Evolutionary conservation across 75 land plant species (phyloP).

Genomic region (Ceratopteris richardii): DNA sequence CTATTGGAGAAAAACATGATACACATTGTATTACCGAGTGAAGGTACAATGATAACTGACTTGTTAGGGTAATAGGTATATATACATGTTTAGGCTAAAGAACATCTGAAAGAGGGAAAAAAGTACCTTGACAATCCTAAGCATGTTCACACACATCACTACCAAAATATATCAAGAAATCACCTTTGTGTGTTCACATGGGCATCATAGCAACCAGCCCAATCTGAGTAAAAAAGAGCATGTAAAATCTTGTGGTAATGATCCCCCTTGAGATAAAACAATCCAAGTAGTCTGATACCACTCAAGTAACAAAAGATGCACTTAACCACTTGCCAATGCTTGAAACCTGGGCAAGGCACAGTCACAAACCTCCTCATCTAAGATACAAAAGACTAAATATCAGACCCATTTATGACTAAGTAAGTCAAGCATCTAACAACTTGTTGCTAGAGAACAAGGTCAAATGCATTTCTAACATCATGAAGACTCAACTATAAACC

Average conservation of each 20-base stretch:
- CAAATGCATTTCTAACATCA: not conserved
- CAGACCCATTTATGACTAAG: not conserved
- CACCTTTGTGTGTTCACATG: not conserved
- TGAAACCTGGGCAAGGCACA: not conserved
- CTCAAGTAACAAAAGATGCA: slow-evolving; percentile 4
- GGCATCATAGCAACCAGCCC: slow-evolving; percentile 1
- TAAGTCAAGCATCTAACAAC: not conserved
- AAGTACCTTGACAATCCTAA: no score
- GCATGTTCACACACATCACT: no score
- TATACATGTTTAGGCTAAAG: no score
- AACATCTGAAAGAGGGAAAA: no score
- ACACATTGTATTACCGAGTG: no score
- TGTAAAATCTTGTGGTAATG: not conserved
- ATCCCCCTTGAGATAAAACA: slow-evolving; percentile 1
- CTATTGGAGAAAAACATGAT: no score
- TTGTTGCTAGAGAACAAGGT: not conserved
- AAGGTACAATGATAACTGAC: no score
- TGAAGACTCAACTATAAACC: not conserved
- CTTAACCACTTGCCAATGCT: slow-evolving; percentile 1
- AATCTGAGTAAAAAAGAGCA: not conserved
- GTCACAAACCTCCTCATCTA: not conserved
- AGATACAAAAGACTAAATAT: not conserved
- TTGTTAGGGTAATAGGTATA: no score
- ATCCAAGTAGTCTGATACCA: not conserved
- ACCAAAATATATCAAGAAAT: no score